Percentiles rank a stretch among this genome's conserved stretches.
These are phyloP conservation scores for Ceratorhiza oryzae-sativae DNA, from an alignment of 1,284 basidiomycete genomes.

Conservation along the genomic window DNA sequence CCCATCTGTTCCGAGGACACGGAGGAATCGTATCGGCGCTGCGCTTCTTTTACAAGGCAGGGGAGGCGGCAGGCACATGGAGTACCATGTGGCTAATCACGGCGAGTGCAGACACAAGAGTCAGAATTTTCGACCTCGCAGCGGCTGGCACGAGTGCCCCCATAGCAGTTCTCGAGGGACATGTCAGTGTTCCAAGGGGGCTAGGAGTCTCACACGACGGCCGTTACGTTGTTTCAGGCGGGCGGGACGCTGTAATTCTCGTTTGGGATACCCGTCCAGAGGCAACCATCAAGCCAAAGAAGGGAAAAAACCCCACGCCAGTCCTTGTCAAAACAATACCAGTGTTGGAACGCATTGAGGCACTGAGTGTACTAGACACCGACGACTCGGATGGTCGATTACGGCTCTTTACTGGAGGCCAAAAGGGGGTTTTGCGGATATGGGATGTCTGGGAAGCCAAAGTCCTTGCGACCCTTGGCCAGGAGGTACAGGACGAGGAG, in stretches of 20 bases:
- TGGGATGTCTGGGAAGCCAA: constrained; percentile 80
- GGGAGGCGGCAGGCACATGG: constrained; percentile 35
- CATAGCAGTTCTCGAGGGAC: constrained; percentile 83
- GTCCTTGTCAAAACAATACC: constrained; percentile 84
- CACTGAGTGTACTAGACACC: constrained; percentile 73
- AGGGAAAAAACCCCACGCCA: constrained; percentile 61
- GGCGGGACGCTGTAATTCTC: constrained; percentile 87
- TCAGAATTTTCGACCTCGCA: constrained; percentile 88
- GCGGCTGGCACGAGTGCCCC: constrained; percentile 67
- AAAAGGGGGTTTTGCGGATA: constrained; percentile 81
- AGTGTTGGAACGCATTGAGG: constrained; percentile 85
- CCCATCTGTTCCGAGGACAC: constrained; percentile 95
- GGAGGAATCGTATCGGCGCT: constrained; percentile 94
- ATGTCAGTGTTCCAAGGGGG: constrained; percentile 89
- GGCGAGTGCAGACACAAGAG: constrained; percentile 85
- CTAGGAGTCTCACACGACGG: constrained; percentile 86
- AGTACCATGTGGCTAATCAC: constrained; percentile 66
- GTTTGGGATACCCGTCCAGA: constrained; percentile 76
- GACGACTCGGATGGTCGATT: constrained; percentile 58
- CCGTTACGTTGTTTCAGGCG: constrained; percentile 85
- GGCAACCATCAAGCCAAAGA: constrained; percentile 52
- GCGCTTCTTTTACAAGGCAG: constrained; percentile 72
- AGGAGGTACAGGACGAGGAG: constrained; percentile 60
- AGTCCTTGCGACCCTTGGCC: constrained; percentile 68
- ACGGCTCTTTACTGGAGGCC: constrained; percentile 86